Percentiles rank a stretch among this genome's conserved stretches.
Evolutionary conservation across 345 rosid genomes (phyloP).

Genomic region (Cochlearia excelsa): DNA sequence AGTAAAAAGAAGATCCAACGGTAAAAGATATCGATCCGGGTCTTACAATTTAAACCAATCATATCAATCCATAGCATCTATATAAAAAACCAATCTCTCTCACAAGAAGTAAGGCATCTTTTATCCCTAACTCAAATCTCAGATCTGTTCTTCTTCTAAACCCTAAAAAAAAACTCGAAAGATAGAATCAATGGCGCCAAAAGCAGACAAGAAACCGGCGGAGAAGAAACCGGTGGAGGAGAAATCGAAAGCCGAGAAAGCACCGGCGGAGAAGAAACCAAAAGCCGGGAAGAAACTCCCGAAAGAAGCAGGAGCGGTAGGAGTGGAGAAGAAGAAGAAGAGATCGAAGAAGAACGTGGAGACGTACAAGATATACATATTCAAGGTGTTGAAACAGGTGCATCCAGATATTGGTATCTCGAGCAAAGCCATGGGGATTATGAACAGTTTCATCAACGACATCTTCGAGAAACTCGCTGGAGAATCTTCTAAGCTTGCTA

Average conservation of each 20-base stretch:
- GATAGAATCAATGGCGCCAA: conserved; percentile 30
- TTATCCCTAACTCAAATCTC: conserved; percentile 15
- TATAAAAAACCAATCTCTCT: conserved; percentile 25
- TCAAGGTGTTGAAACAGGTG: conserved; percentile 62
- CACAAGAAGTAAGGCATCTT: neutral
- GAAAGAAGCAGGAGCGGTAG: conserved; percentile 54
- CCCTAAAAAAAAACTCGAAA: conserved; percentile 3
- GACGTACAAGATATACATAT: conserved; percentile 90
- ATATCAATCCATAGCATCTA: neutral
- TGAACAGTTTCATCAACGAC: conserved; percentile 76
- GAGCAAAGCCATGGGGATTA: conserved; percentile 73
- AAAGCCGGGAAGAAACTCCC: conserved; percentile 86
- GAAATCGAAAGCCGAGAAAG: conserved; percentile 70
- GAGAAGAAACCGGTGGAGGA: conserved; percentile 75
- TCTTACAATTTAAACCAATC: conserved; percentile 13
- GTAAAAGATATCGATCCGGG: neutral
- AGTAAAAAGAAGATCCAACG: conserved; percentile 28
- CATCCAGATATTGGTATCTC: conserved; percentile 65
- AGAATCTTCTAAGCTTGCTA: conserved; percentile 70
- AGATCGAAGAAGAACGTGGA: conserved; percentile 59
- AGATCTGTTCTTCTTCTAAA: neutral
- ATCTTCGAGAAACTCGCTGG: conserved; percentile 69
- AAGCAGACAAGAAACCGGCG: conserved; percentile 73
- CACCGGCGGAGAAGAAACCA: conserved; percentile 86
- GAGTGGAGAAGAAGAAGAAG: conserved; percentile 76